Conservation (phyloP, 1,284 basidiomycete genomes). For the Ganoderma sp. region DNA sequence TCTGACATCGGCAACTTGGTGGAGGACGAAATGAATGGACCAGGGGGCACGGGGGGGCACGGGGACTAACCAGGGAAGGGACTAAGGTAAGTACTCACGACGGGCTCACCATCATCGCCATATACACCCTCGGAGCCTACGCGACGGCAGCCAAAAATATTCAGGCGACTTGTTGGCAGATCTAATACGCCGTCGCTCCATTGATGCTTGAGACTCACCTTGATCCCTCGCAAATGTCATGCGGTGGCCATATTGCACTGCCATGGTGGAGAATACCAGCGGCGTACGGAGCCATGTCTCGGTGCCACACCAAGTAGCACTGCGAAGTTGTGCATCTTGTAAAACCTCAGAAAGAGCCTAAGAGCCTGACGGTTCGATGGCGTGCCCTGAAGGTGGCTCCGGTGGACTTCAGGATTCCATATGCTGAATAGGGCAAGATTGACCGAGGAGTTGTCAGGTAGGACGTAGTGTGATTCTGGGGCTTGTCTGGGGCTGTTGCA, state of each 20-base stretch:
- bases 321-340: background rate
- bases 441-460: no score
- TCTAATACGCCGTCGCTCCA: background rate
- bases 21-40: background rate
- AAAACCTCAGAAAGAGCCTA: background rate
- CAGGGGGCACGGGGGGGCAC: background rate
- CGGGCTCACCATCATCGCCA: background rate
- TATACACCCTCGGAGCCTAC: background rate
- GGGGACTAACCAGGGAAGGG: background rate
- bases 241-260: background rate
- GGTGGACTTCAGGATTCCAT: no score
- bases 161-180: background rate
- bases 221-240: background rate
- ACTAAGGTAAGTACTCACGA: background rate
- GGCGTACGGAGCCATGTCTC: background rate
- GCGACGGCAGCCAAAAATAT: conserved; percentile 3
- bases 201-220: conserved; percentile 3
- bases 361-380: background rate
- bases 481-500: no score
- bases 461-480: no score
- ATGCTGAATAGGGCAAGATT: no score
- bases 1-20: background rate
- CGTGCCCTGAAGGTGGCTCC: no score
- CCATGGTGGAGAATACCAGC: background rate
- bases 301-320: background rate